These are phyloP conservation scores for Coniochaeta ligniaria DNA, from an alignment of 2,329 filamentous ascomycete genomes.

Conservation along the genomic window DNA sequence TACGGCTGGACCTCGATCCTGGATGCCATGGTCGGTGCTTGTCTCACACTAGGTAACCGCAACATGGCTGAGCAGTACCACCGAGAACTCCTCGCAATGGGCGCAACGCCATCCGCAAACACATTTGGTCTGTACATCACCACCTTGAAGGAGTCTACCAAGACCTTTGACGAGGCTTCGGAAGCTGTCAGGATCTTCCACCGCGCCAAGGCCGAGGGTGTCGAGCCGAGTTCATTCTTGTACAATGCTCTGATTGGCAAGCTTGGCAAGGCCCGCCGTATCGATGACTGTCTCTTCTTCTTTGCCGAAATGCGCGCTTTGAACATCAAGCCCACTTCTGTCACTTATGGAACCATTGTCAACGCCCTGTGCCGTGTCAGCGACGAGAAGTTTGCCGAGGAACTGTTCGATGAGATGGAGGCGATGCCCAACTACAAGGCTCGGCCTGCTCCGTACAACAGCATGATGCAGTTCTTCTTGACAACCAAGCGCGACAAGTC, in stretches of 20 bases:
- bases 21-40: constrained; percentile 93
- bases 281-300: constrained; percentile 96
- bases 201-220: constrained; percentile 84
- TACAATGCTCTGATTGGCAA: constrained; percentile 99
- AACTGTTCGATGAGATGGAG: constrained; percentile 99
- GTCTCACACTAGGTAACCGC: constrained; percentile 75
- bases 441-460: constrained; percentile 94
- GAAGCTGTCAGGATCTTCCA: constrained; percentile 98
- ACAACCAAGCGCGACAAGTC: constrained; percentile 92
- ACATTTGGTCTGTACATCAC: constrained; percentile 98
- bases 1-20: constrained; percentile 96
- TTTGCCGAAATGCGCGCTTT: constrained; percentile 95
- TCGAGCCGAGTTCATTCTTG: constrained; percentile 91
- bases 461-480: constrained; percentile 98
- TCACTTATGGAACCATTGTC: constrained; percentile 97
- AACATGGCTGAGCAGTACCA: constrained; percentile 79
- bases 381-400: constrained; percentile 94
- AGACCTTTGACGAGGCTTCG: constrained; percentile 95
- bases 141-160: constrained; percentile 93
- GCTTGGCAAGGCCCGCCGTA: constrained; percentile 92
- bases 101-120: constrained; percentile 87
- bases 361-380: constrained; percentile 96
- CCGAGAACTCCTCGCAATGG: constrained; percentile 85
- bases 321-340: constrained; percentile 89
- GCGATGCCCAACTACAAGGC: constrained; percentile 98